Evolutionary conservation across 495 filamentous ascomycete genomes (phyloP).

Genomic region (Lasiosphaeria miniovina): DNA sequence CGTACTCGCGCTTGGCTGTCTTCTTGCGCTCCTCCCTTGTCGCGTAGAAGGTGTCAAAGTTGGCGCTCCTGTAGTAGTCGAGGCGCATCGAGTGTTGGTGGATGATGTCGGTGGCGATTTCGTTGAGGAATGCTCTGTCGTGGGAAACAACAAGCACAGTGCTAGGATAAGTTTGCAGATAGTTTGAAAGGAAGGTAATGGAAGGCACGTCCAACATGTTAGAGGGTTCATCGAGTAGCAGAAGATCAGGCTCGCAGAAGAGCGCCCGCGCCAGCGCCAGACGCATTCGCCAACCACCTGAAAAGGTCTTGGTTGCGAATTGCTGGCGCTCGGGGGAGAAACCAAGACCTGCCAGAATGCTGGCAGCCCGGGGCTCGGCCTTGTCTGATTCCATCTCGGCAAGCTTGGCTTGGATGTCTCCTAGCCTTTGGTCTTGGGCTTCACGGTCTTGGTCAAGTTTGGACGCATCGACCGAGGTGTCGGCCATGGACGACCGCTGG

Average conservation of each 20-base stretch:
- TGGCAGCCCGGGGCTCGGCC: slow-evolving; percentile 90
- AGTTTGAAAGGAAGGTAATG: slow-evolving; percentile 98
- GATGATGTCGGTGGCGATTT: slow-evolving; percentile 99
- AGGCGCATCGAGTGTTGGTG: slow-evolving; percentile 96
- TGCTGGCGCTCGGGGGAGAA: slow-evolving; percentile 94
- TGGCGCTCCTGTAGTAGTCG: slow-evolving; percentile 98
- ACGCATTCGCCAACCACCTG: slow-evolving; percentile 99
- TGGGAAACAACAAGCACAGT: slow-evolving; percentile 96
- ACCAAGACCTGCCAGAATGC: slow-evolving; percentile 92
- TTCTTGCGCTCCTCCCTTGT: slow-evolving; percentile 97
- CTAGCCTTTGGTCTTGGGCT: slow-evolving; percentile 81
- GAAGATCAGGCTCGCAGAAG: slow-evolving; percentile 96
- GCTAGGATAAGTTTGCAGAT: slow-evolving; percentile 90
- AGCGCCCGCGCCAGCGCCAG: slow-evolving; percentile 89
- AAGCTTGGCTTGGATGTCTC: slow-evolving; percentile 87
- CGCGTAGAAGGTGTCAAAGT: slow-evolving; percentile 98
- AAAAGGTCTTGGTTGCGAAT: slow-evolving; percentile 94
- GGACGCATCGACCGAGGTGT: slow-evolving; percentile 81
- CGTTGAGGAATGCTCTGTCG: slow-evolving; percentile 98
- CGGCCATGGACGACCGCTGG: slow-evolving; percentile 75
- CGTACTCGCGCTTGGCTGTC: slow-evolving; percentile 94
- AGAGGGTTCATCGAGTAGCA: slow-evolving; percentile 97
- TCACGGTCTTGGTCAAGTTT: slow-evolving; percentile 83
- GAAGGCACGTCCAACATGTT: slow-evolving; percentile 99
- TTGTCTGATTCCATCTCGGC: slow-evolving; percentile 99